Conservation (phyloP, 2,329 filamentous ascomycete genomes). For the Zymoseptoria brevis region DNA sequence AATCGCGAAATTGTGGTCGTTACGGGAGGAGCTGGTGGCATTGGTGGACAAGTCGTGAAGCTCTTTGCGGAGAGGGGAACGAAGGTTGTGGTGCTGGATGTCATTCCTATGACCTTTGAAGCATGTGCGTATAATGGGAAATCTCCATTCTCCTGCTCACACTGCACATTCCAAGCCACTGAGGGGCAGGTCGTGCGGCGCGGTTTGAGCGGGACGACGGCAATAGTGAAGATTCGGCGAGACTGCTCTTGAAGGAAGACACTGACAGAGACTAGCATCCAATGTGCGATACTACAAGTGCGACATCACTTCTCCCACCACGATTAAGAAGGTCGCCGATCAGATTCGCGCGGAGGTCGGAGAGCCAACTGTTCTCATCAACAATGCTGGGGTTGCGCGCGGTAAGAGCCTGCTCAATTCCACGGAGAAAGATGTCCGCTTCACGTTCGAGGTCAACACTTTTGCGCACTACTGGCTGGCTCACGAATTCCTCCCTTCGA, state of each 20-base stretch:
- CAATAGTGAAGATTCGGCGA: not conserved
- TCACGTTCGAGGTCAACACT: slow-evolving; percentile 46
- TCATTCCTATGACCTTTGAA: slow-evolving; percentile 52
- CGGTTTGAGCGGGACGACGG: too few relatives aligned
- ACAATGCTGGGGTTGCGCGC: slow-evolving; percentile 43
- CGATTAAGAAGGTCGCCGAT: slow-evolving; percentile 35
- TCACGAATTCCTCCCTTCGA: slow-evolving; percentile 45
- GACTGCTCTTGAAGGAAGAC: not conserved
- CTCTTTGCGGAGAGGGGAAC: slow-evolving; percentile 57
- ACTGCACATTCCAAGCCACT: too few relatives aligned
- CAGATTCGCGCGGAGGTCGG: slow-evolving; percentile 34
- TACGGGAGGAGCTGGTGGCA: slow-evolving; percentile 67
- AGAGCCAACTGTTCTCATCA: slow-evolving; percentile 39
- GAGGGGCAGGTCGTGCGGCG: too few relatives aligned
- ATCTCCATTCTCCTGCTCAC: too few relatives aligned
- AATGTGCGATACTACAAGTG: slow-evolving; percentile 28
- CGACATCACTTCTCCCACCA: slow-evolving; percentile 42
- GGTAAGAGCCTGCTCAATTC: slow-evolving; percentile 40
- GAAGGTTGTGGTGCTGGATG: slow-evolving; percentile 64
- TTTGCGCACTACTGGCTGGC: slow-evolving; percentile 44
- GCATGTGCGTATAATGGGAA: slow-evolving; percentile 8
- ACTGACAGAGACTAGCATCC: not conserved
- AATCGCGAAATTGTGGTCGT: slow-evolving; percentile 60
- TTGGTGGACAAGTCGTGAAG: slow-evolving; percentile 59
- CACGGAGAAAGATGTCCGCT: slow-evolving; percentile 36